A percentile compares a stretch with the other conserved stretches of the same genome.
These are phyloP conservation scores for Saccharomycopsis vini DNA, from an alignment of 805 yeast genomes.

Conservation along the genomic window DNA sequence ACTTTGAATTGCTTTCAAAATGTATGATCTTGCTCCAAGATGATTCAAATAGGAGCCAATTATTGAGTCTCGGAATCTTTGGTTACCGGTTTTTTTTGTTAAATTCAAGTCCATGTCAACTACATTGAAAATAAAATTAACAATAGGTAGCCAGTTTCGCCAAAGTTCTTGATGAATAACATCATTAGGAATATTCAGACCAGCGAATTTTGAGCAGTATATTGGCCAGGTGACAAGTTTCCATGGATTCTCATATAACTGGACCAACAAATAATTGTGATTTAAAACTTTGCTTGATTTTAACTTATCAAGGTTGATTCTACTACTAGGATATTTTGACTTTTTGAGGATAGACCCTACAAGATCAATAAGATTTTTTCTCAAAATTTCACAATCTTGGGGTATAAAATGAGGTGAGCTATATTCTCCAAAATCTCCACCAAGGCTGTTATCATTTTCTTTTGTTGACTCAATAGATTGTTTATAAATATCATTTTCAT, in stretches of 20 bases:
- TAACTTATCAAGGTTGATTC: not conserved
- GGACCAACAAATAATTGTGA: not conserved
- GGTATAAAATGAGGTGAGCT: not conserved
- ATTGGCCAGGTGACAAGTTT: not conserved
- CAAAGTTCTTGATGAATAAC: too few relatives aligned
- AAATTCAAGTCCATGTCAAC: not conserved
- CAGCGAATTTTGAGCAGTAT: not conserved
- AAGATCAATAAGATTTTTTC: not conserved
- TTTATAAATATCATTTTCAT: too few relatives aligned
- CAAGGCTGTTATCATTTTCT: too few relatives aligned
- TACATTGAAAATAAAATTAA: slow-evolving; percentile 1
- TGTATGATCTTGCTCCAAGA: too few relatives aligned
- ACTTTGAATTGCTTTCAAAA: too few relatives aligned
- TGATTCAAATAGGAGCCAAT: too few relatives aligned
- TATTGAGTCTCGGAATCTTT: not conserved
- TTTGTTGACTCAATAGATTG: not conserved
- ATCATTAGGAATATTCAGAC: not conserved
- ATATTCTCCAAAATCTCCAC: too few relatives aligned
- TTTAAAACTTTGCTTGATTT: too few relatives aligned
- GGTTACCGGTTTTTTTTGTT: not conserved
- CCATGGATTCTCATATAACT: not conserved
- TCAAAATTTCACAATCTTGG: not conserved
- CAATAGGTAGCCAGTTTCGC: slow-evolving; percentile 1
- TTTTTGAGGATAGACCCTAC: not conserved
- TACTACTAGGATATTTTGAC: not conserved